Base-by-base conservation (phyloP, 2,329 filamentous ascomycete genomes). In the Botrytis porri region DNA sequence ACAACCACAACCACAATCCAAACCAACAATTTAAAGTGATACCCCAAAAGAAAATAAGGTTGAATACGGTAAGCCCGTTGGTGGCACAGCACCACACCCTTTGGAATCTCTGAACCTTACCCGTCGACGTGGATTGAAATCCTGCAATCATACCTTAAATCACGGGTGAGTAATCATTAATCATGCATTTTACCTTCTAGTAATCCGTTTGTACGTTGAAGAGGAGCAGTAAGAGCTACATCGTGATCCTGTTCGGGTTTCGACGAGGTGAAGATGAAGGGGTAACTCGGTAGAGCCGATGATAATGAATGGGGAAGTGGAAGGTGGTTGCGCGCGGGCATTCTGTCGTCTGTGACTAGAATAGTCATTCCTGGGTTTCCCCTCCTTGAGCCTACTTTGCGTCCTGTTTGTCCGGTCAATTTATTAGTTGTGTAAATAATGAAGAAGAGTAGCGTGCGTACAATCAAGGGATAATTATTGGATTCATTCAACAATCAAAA, bases 41-140 rank as follows among this genome's bases (percentile, higher is more conserved):
- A 41, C 54, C 48, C n/a, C 18, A 32, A 57, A 32, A 18, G 32
- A 66, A 37, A 57, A 57, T 72, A 67, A 67, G 54, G 39, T 61
- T 60, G 20, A 20, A 48, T 43, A 37, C 51, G 51, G 51, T 37
- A 72, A n/a, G 62, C 70, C 29, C 29, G 51, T 59, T 65, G 63
- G 37, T n/a, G 70, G 70, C 61, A 59, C 61, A 59, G 61, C 16
- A 43, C 6, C 41, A 20, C 7, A 57, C 41, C 48, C 63, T 43
- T 35, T 57, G 48, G 48, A 67, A 22, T 41, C 51, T 63, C 6
- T 22, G n/a, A 41, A 67, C 32, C 48, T 29, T 67, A 67, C 48
- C 35, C 25, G 48, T 54, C 16, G 35, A 57, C 14, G 61, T 41
- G 61, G 39, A n/a, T 66, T 25, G 8, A 6, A 43, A 69, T 69